A percentile compares a stretch with the other conserved stretches of the same genome.
phyloP scores from a whole-genome alignment of 192 early-diverging fungal species.

The Coemansia asiatica region DNA sequence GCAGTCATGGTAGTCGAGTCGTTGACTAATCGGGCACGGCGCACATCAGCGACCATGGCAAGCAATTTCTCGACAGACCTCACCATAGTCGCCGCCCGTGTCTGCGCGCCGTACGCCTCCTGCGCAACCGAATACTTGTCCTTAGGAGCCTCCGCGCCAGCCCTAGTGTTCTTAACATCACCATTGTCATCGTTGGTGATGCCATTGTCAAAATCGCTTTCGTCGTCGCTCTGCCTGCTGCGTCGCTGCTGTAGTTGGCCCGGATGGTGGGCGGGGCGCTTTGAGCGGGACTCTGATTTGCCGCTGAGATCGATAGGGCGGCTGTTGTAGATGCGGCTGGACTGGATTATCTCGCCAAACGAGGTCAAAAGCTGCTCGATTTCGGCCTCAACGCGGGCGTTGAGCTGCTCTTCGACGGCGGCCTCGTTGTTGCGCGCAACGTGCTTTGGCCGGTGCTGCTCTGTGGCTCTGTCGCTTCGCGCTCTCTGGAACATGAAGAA shows the following conservation, averaged over 20 bases:
- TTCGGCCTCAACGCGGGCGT: constrained; percentile 42
- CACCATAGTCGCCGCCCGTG: constrained; percentile 52
- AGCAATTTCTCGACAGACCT: constrained; percentile 50
- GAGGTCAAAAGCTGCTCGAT: constrained; percentile 51
- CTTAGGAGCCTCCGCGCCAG: constrained; percentile 29
- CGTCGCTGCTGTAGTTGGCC: background rate
- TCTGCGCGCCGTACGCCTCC: constrained; percentile 53
- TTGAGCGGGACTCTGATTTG: background rate
- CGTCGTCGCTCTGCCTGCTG: constrained; percentile 11
- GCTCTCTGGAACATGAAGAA: constrained; percentile 36
- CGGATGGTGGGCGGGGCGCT: background rate
- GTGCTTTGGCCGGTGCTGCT: constrained; percentile 31
- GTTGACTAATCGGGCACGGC: constrained; percentile 50
- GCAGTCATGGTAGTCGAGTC: constrained; percentile 34
- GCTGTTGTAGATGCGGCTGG: constrained; percentile 44
- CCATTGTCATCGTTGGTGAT: background rate
- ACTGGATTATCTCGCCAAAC: constrained; percentile 52
- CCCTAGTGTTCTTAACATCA: background rate
- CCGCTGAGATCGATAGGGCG: constrained; percentile 13
- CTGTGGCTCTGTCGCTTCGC: constrained; percentile 27
- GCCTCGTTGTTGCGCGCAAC: constrained; percentile 31
- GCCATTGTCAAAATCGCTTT: background rate
- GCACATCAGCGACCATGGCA: constrained; percentile 48
- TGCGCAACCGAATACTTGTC: constrained; percentile 50
- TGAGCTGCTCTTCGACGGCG: constrained; percentile 40